Evolutionary conservation across 495 filamentous ascomycete genomes (phyloP), one percentile per base, ranked within the genome.

Genomic region (Penicillium alfredii): DNA sequence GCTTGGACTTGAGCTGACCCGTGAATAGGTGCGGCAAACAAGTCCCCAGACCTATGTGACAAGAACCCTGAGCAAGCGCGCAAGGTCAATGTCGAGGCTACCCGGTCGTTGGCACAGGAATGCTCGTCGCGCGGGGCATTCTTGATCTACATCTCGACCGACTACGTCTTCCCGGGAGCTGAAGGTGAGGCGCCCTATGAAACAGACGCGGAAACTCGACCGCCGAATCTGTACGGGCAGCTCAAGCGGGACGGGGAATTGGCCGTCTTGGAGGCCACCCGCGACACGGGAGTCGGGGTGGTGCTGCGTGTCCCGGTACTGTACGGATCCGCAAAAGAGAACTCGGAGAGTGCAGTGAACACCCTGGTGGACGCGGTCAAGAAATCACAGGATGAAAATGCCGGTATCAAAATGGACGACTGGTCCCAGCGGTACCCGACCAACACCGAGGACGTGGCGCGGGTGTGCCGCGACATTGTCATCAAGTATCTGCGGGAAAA

Each of bases 141-240:
- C 32, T 70, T 94, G 19, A 77, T 95, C 55, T 94, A 94, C 69
- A 94, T 96, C 55, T 92, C 86, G 0, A 94, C 89, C 25, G 89
- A 96, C 66, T 96, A 96, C 57, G 87, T 96, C 27, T 96, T 96
- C 54, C 65, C 87, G 1, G 89, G 89, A 10, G 69, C 48, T 12
- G 81, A 79, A 19, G 84, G 87, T n/a, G 81, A 90, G 16, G 89
- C 88, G 8, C 89, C 89, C 3, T 95, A 95, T 56, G 77, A 81
- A 48, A 64, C 72, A 3, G 71, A 80, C 42, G 69, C 80, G 3
- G 47, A 64, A 13, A 74, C 84, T 0, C 64, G 71, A 3, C 87
- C 89, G 3, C 77, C 88, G 1, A 96, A 95, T 51, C 54, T 88
- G 30, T 96, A 96, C 56, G 89, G 89, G 8, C 71, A 88, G 61